These are phyloP conservation scores for Lunularia cruciata DNA, from an alignment of 225 moss, liverwort and hornwort genomes.

Conservation along the genomic window DNA sequence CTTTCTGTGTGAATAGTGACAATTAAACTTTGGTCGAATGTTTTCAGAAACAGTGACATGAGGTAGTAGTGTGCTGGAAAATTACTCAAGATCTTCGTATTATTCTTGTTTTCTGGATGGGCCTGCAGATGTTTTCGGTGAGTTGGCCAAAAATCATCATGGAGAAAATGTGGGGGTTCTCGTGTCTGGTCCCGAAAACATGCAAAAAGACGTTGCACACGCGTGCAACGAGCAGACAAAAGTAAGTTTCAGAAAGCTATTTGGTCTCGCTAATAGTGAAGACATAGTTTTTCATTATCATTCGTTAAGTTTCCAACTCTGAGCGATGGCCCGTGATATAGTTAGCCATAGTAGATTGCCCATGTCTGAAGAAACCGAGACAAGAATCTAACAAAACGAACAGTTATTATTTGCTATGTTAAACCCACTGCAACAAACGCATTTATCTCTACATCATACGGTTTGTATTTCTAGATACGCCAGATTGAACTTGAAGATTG, in stretches of 20 bases:
- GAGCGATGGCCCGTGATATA: too few relatives aligned
- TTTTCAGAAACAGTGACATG: not conserved
- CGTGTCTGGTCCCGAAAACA: constrained; percentile 16
- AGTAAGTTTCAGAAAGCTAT: not conserved
- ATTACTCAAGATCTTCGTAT: not conserved
- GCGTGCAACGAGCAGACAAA: constrained; percentile 13
- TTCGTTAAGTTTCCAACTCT: constrained; percentile 36
- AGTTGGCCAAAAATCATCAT: not conserved
- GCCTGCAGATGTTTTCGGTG: constrained; percentile 20
- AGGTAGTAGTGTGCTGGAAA: not conserved
- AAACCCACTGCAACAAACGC: too few relatives aligned
- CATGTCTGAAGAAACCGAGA: too few relatives aligned
- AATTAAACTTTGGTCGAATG: too few relatives aligned
- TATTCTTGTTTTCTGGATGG: not conserved
- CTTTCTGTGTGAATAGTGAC: too few relatives aligned
- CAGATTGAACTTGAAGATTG: too few relatives aligned
- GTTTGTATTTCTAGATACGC: too few relatives aligned
- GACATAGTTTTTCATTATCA: constrained; percentile 30
- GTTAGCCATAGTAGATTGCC: too few relatives aligned
- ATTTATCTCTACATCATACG: too few relatives aligned
- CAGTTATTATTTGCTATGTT: too few relatives aligned
- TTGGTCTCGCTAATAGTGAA: not conserved
- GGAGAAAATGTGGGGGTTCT: constrained; percentile 33
- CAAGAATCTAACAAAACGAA: too few relatives aligned
- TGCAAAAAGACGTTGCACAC: constrained; percentile 30